Conservation (phyloP, 2,329 filamentous ascomycete genomes). For the Aspergillus brasiliensis region DNA sequence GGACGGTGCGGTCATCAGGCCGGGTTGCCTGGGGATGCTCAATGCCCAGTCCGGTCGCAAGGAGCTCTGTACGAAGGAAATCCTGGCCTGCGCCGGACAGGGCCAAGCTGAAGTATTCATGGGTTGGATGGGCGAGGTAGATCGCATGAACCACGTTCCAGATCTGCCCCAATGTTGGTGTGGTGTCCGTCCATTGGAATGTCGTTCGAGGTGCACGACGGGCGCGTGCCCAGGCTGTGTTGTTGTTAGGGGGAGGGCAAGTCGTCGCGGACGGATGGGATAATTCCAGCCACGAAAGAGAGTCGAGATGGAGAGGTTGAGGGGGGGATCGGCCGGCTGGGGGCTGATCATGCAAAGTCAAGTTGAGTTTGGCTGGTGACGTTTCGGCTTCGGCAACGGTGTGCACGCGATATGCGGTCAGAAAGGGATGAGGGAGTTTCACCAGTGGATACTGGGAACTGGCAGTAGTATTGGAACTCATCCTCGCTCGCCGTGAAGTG, state of each 20-base stretch:
- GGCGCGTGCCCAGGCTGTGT: slow-evolving; percentile 43
- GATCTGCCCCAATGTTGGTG: slow-evolving; percentile 38
- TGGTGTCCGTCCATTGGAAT: slow-evolving; percentile 35
- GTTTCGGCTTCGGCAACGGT: slow-evolving; percentile 28
- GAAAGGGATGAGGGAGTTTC: slow-evolving; percentile 51
- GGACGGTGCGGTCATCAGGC: slow-evolving; percentile 24
- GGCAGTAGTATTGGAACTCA: neutral
- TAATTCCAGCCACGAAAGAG: slow-evolving; percentile 43
- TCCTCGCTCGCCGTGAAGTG: neutral
- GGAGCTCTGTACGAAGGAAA: slow-evolving; percentile 48
- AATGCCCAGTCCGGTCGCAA: slow-evolving; percentile 34
- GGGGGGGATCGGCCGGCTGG: slow-evolving; percentile 34
- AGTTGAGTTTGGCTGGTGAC: slow-evolving; percentile 12
- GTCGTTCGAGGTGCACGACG: slow-evolving; percentile 33
- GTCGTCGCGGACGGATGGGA: slow-evolving; percentile 26
- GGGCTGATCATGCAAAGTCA: neutral
- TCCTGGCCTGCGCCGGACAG: slow-evolving; percentile 33
- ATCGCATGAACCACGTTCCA: slow-evolving; percentile 43
- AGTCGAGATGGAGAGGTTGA: slow-evolving; percentile 43
- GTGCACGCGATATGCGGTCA: slow-evolving; percentile 47
- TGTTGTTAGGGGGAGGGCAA: slow-evolving; percentile 35
- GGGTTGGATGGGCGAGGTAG: slow-evolving; percentile 34
- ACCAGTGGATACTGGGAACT: slow-evolving; percentile 37
- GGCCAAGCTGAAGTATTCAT: slow-evolving; percentile 39
- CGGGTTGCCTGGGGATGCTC: slow-evolving; percentile 23